These are phyloP conservation scores for Pseudogymnoascus sp. DNA, from an alignment of 2,329 filamentous ascomycete genomes.

Conservation along the genomic window DNA sequence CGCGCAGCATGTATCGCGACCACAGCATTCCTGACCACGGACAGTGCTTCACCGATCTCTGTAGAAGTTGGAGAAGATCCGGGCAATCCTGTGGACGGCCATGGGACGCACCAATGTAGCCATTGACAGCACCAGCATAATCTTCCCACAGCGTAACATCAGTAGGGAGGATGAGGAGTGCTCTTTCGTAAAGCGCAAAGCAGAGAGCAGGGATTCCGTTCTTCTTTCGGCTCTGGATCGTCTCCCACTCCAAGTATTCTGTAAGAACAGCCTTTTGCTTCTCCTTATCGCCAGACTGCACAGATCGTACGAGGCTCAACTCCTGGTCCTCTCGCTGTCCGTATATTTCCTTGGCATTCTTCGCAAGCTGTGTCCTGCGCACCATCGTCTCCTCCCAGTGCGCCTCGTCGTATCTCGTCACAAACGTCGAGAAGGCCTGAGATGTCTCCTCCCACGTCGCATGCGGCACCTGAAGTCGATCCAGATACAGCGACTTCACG, in stretches of 20 bases:
- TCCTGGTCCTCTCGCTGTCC: constrained; percentile 62
- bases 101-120: not conserved
- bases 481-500: constrained; percentile 62
- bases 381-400: constrained; percentile 71
- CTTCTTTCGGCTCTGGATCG: constrained; percentile 53
- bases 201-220: constrained; percentile 46
- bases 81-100: constrained; percentile 32
- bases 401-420: constrained; percentile 63
- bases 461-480: constrained; percentile 67
- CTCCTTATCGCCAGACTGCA: constrained; percentile 48
- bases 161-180: constrained; percentile 64
- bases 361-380: constrained; percentile 55
- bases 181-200: constrained; percentile 69
- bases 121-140: constrained; percentile 41
- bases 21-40: constrained; percentile 89
- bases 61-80: constrained; percentile 62
- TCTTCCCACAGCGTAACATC: constrained; percentile 78
- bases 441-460: constrained; percentile 68
- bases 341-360: constrained; percentile 57
- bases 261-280: constrained; percentile 46
- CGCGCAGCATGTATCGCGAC: constrained; percentile 80
- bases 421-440: constrained; percentile 66
- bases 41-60: constrained; percentile 81
- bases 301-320: constrained; percentile 54
- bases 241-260: constrained; percentile 84